Conservation (phyloP, 306 rosid genomes). For the Quercus suber region DNA sequence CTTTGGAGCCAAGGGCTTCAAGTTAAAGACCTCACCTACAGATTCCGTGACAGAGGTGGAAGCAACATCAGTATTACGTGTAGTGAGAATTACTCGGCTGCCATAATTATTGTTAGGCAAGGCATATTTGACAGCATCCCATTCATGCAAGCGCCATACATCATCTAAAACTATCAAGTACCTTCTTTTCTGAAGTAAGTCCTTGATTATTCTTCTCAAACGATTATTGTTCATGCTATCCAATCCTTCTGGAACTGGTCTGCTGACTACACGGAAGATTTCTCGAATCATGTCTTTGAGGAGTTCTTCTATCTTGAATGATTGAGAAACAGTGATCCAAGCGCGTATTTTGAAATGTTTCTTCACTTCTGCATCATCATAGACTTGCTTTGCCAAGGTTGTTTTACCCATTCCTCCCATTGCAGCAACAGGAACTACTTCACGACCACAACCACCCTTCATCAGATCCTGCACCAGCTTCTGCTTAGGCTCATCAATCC, state of each 20-base stretch:
- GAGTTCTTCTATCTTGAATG: conserved; percentile 17
- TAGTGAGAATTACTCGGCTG: conserved; percentile 24
- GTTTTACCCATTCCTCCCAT: conserved; percentile 21
- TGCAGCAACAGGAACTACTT: conserved; percentile 2
- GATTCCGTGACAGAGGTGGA: background rate
- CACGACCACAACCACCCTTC: background rate
- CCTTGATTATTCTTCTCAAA: background rate
- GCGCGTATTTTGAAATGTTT: background rate
- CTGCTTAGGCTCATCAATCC: background rate
- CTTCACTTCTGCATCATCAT: background rate
- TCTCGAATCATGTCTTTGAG: conserved; percentile 19
- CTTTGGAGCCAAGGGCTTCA: background rate
- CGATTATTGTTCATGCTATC: conserved; percentile 6
- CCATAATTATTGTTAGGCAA: conserved; percentile 9
- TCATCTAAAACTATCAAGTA: conserved; percentile 24
- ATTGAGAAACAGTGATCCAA: conserved; percentile 23
- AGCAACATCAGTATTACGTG: conserved; percentile 15
- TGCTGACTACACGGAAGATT: background rate
- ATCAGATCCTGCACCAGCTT: background rate
- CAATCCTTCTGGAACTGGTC: background rate
- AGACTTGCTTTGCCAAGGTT: background rate
- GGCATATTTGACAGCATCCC: conserved; percentile 1
- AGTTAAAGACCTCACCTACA: background rate
- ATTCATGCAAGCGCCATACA: conserved; percentile 18
- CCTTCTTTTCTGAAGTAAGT: conserved; percentile 3